Evolutionary conservation across 2,329 filamentous ascomycete genomes (phyloP), one percentile per base, ranked within the genome.

Genomic region (Talaromyces amestolkiae): DNA sequence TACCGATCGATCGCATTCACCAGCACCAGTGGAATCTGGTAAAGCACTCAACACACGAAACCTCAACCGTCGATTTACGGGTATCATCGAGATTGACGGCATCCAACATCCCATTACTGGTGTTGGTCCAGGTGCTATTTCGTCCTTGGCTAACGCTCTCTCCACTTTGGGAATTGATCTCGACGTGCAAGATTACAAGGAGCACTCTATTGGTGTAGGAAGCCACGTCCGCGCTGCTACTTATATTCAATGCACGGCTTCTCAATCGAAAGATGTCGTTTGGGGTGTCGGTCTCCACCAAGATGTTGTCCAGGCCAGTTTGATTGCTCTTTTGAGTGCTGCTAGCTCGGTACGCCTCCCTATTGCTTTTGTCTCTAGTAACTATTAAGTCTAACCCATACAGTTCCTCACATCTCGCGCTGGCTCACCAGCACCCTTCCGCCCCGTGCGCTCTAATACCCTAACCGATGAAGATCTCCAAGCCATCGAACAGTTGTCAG

Each of bases 231-330:
- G 96, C 82, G 94, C 94, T n/a, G 94, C 93, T 1, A 92, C 93
- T 2, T 98, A 96, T 76, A 96, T 98, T 69, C 91, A 97, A 78
- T 97, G 93, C 79, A 93, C 86, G 33, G 85, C 88, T 22, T 80
- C 85, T 3, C 87, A 86, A 56, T 89, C 84, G 68, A 85, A 85
- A 63, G 65, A 68, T 2, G 90, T 87, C 72, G 90, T 96, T 2
- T 97, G 93, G 92, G 93, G 93, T 71, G 90, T 97, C 7, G 93
- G 92, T 39, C 91, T 97, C 71, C 92, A 97, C 76, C 90, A 94
- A 76, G 94, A 97, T 82, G 92, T 96, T 67, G 92, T 96, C 22
- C 91, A 96, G 78, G 93, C 91, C 72, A 93, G 90, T 77, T 85
- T 97, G 74, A 91, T 93, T 76, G 93, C 93, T 65, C 83, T 97